Conservation (phyloP, 1,284 basidiomycete species). For the Ceratobasidium sp. region DNA sequence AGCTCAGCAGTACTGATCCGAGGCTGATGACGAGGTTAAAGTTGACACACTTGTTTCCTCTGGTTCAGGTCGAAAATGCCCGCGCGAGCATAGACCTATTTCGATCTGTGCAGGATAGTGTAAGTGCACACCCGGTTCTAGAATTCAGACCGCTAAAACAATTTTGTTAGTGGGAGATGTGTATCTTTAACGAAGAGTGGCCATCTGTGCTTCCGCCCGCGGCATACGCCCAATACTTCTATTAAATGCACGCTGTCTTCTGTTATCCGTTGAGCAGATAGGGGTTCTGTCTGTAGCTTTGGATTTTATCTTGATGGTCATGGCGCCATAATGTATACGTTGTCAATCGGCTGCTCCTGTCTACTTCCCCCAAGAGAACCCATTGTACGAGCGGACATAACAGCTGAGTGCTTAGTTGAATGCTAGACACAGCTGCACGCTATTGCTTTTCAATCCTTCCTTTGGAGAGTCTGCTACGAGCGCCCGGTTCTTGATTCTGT, state of each 20-base stretch:
- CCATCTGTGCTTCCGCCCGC: constrained; percentile 12
- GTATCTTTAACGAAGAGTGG: constrained; percentile 11
- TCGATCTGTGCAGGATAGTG: constrained; percentile 17
- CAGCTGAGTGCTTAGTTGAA: neutral
- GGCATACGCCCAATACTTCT: constrained; percentile 20
- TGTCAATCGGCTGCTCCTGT: neutral
- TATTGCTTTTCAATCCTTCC: too few species aligned
- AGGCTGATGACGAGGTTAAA: neutral
- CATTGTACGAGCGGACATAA: neutral
- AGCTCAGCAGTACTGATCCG: neutral
- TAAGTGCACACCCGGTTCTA: neutral
- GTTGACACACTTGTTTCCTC: neutral
- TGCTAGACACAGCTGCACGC: neutral
- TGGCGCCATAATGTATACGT: neutral
- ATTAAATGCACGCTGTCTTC: neutral
- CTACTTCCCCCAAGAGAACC: neutral
- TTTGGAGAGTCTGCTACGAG: too few species aligned
- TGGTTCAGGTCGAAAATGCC: constrained; percentile 15
- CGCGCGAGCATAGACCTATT: constrained; percentile 30
- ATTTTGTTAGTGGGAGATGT: constrained; percentile 16
- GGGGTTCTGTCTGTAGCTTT: constrained; percentile 3
- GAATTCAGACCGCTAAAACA: neutral
- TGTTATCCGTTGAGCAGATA: neutral
- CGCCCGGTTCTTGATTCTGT: too few species aligned
- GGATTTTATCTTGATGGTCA: neutral